Evolutionary conservation across 768 basidiomycete species (phyloP).

Genomic region (Russula virescens): DNA sequence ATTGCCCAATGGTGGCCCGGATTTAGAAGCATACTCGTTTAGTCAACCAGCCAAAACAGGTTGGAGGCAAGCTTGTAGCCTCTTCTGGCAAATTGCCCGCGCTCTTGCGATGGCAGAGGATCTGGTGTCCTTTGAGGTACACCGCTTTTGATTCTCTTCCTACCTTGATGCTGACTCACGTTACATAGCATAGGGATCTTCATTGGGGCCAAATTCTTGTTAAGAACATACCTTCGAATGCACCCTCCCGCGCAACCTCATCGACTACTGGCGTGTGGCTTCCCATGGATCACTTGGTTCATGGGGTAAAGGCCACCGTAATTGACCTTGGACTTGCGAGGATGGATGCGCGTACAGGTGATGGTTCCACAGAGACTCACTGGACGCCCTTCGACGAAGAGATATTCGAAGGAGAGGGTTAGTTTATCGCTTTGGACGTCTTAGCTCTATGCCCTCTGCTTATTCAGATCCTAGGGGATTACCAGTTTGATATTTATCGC

Average conservation of each 20-base stretch:
- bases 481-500: conserved; percentile 93
- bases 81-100: conserved; percentile 88
- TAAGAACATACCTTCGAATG: conserved; percentile 39
- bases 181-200: conserved; percentile 87
- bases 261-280: conserved; percentile 26
- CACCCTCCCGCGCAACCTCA: conserved; percentile 26
- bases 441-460: neutral
- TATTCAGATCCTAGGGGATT: conserved; percentile 52
- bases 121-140: conserved; percentile 81
- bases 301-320: conserved; percentile 75
- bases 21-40: conserved; percentile 84
- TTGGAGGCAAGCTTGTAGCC: conserved; percentile 82
- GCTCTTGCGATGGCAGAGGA: conserved; percentile 76
- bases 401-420: conserved; percentile 88
- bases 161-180: neutral
- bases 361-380: conserved; percentile 41
- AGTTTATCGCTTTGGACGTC: conserved; percentile 10
- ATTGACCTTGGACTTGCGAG: conserved; percentile 94
- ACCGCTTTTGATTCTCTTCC: conserved; percentile 23
- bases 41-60: conserved; percentile 45
- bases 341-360: conserved; percentile 55
- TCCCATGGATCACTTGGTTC: conserved; percentile 57
- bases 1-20: conserved; percentile 83
- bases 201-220: conserved; percentile 97
- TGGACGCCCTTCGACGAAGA: conserved; percentile 86